Evolutionary conservation across 768 basidiomycete genomes (phyloP).

Genomic region (Amanita pseudoporphyria): DNA sequence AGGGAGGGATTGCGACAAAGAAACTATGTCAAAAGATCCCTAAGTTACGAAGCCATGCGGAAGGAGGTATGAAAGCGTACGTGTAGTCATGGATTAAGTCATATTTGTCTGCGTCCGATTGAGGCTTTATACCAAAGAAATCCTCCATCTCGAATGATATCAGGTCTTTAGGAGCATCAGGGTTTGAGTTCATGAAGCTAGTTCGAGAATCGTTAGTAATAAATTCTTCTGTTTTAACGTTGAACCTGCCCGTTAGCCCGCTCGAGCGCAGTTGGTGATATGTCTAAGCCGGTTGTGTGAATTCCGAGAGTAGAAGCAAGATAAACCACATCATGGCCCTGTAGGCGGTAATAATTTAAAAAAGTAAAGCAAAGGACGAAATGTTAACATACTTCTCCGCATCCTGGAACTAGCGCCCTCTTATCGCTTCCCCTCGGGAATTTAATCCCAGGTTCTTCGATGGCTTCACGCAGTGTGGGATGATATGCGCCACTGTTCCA

Average conservation of each 20-base stretch:
- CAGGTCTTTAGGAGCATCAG: constrained; percentile 17
- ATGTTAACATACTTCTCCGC: not conserved
- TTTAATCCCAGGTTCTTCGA: not conserved
- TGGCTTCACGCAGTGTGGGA: not conserved
- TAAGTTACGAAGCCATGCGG: not conserved
- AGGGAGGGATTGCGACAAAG: constrained; percentile 63
- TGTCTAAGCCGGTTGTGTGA: constrained; percentile 43
- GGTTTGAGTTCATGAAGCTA: constrained; percentile 8
- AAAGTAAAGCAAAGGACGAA: not conserved
- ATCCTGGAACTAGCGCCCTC: constrained; percentile 3
- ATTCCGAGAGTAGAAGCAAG: constrained; percentile 40
- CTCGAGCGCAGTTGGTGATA: constrained; percentile 43
- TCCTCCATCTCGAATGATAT: constrained; percentile 33
- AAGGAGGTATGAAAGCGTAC: constrained; percentile 17
- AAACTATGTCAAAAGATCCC: constrained; percentile 31
- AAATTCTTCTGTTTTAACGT: not conserved
- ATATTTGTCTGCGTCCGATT: constrained; percentile 29
- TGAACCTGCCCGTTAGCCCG: constrained; percentile 31
- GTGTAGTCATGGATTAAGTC: constrained; percentile 64
- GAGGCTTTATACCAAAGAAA: constrained; percentile 40
- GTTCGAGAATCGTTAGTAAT: constrained; percentile 6
- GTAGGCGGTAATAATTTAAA: too few species aligned
- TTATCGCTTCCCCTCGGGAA: constrained; percentile 1
- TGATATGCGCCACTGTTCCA: not conserved
- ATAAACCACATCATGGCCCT: constrained; percentile 56